These are phyloP conservation scores for Lodderomyces margitis DNA, from an alignment of 1,139 yeast genomes.

Conservation along the genomic window DNA sequence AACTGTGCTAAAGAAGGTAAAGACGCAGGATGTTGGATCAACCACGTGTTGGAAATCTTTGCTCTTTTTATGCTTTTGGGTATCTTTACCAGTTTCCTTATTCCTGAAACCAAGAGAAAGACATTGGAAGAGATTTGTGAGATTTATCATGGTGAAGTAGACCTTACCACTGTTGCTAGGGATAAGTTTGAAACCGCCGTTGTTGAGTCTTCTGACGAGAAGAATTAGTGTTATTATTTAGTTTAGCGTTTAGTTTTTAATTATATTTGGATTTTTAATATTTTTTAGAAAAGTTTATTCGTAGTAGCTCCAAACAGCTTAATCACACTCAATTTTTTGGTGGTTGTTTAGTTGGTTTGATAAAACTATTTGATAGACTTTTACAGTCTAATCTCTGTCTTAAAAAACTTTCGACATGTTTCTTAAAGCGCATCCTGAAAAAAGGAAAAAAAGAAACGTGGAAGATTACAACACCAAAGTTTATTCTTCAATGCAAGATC, in stretches of 20 bases:
- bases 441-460: too few relatives aligned
- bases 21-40: conserved; percentile 65
- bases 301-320: too few relatives aligned
- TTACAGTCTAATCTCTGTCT: too few relatives aligned
- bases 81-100: conserved; percentile 56
- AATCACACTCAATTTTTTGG: too few relatives aligned
- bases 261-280: too few relatives aligned
- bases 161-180: conserved; percentile 40
- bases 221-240: background rate
- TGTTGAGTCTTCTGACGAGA: conserved; percentile 10
- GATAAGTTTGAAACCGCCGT: conserved; percentile 34
- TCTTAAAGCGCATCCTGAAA: too few relatives aligned
- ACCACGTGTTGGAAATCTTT: conserved; percentile 89
- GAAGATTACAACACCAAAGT: too few relatives aligned
- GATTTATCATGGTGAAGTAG: conserved; percentile 74
- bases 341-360: too few relatives aligned
- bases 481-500: too few relatives aligned
- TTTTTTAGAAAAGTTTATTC: too few relatives aligned
- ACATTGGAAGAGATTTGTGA: conserved; percentile 80
- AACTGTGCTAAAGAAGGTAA: conserved; percentile 57
- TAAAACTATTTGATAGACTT: too few relatives aligned
- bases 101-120: conserved; percentile 90
- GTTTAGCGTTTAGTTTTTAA: background rate
- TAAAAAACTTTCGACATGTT: too few relatives aligned
- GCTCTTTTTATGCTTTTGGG: conserved; percentile 89